Evolutionary conservation across 352 stramenopile species (phyloP).

Genomic region (Phytophthora quininea): DNA sequence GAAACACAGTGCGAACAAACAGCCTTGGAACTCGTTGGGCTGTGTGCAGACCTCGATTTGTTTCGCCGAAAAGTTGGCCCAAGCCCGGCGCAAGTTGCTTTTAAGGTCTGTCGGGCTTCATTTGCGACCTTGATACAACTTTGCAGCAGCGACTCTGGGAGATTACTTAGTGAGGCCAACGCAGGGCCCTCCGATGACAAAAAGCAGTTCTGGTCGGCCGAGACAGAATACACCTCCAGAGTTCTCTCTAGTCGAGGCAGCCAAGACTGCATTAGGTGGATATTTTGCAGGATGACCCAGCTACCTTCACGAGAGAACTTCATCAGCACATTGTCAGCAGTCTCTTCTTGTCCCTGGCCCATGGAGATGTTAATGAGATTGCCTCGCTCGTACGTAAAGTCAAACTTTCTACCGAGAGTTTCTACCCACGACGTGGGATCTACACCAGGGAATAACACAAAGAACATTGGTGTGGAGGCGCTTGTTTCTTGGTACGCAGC

Average conservation of each 20-base stretch:
- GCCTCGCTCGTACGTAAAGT: conserved; percentile 77
- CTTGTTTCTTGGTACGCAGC: conserved; percentile 88
- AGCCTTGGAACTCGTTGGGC: conserved; percentile 90
- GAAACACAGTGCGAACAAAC: conserved; percentile 94
- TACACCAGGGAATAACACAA: conserved; percentile 92
- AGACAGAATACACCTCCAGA: conserved; percentile 76
- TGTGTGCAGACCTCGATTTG: conserved; percentile 73
- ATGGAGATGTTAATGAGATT: conserved; percentile 90
- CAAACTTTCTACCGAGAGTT: conserved; percentile 81
- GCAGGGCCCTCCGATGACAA: conserved; percentile 92
- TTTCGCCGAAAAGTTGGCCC: conserved; percentile 81
- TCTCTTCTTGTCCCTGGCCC: conserved; percentile 87
- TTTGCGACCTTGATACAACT: conserved; percentile 90
- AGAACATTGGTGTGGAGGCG: conserved; percentile 92
- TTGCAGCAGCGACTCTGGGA: conserved; percentile 85
- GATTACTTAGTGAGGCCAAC: conserved; percentile 85
- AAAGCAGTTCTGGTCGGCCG: conserved; percentile 93
- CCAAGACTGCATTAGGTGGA: conserved; percentile 93
- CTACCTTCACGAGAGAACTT: conserved; percentile 74
- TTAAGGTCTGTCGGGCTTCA: conserved; percentile 84
- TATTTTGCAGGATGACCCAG: conserved; percentile 93
- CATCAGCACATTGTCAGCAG: conserved; percentile 74
- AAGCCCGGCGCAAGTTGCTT: conserved; percentile 82
- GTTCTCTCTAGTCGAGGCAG: conserved; percentile 83
- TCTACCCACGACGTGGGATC: conserved; percentile 89